Percentiles rank a stretch among this genome's conserved stretches.
Conservation (phyloP, 1,284 basidiomycete genomes). For the Ceratobasidium sp. region DNA sequence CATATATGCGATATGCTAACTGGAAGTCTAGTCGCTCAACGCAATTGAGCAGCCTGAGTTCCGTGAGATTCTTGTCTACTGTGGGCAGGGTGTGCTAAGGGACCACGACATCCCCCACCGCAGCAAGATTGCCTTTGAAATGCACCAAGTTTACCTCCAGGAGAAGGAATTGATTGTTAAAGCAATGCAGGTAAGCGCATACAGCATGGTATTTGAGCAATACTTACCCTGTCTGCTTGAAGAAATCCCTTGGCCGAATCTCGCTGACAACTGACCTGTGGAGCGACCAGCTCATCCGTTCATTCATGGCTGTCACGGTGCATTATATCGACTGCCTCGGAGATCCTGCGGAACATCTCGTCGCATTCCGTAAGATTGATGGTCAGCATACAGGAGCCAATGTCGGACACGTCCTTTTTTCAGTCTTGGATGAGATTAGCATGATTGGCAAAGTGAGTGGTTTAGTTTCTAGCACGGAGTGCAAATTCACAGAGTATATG, state of each 20-base stretch:
- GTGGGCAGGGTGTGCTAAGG: neutral
- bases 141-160: neutral
- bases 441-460: slow-evolving; percentile 3
- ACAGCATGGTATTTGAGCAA: neutral
- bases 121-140: slow-evolving; percentile 2
- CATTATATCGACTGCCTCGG: slow-evolving; percentile 14
- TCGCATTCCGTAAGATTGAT: slow-evolving; percentile 33
- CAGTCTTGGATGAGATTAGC: neutral
- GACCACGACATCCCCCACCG: slow-evolving; percentile 43
- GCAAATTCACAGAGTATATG: neutral
- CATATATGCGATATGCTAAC: neutral
- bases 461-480: neutral
- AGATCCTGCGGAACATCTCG: neutral
- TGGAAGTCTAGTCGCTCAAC: slow-evolving; percentile 18
- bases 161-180: neutral
- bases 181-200: slow-evolving; percentile 11
- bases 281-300: slow-evolving; percentile 5
- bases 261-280: slow-evolving; percentile 44
- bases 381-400: slow-evolving; percentile 28
- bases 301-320: slow-evolving; percentile 41
- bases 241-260: slow-evolving; percentile 37
- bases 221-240: slow-evolving; percentile 6
- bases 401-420: neutral
- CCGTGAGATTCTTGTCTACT: slow-evolving; percentile 16
- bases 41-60: slow-evolving; percentile 23